phyloP scores from a whole-genome alignment of 371 early-diverging fungal genomes.

The Nosema bombycis region DNA sequence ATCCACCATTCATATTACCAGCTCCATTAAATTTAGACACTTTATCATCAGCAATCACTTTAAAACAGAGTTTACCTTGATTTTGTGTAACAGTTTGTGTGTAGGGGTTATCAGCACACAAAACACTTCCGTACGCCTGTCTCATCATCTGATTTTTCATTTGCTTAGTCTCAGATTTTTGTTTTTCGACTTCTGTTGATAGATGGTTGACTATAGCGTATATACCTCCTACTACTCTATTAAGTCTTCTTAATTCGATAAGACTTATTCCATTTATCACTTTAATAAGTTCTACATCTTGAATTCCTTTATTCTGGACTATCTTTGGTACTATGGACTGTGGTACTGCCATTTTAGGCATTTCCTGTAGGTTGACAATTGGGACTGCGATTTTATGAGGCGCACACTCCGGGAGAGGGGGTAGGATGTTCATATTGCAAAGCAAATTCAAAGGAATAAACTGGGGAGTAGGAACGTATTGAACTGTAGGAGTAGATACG shows the following conservation, averaged over 20 bases:
- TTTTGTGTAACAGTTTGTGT: neutral
- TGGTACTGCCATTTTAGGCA: neutral
- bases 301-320: constrained; percentile 5
- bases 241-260: constrained; percentile 3
- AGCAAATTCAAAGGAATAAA: neutral
- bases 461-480: neutral
- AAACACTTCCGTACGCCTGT: neutral
- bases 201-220: neutral
- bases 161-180: neutral
- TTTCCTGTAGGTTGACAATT: neutral
- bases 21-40: neutral
- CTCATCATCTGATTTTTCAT: neutral
- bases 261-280: neutral
- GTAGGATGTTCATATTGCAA: constrained; percentile 16
- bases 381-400: neutral
- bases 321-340: neutral
- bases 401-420: neutral
- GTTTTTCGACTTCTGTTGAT: neutral
- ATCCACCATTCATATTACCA: too few species aligned
- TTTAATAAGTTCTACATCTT: neutral
- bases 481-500: neutral
- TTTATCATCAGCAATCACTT: neutral
- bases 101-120: neutral
- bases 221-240: neutral
- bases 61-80: neutral